Conservation (phyloP, 306 rosid species). For the Morella rubra region DNA sequence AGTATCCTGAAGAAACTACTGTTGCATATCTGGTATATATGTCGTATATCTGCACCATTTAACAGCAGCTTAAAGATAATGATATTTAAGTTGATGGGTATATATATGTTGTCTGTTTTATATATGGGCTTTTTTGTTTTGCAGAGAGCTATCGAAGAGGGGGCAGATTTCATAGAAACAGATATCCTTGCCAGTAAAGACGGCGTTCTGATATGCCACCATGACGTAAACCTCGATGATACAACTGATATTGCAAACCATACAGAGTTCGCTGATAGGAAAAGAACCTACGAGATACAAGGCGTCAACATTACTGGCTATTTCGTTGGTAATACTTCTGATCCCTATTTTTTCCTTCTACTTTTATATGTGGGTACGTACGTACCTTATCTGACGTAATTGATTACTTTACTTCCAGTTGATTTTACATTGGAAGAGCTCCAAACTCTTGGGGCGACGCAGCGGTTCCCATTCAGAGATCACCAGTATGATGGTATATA, state of each 20-base stretch:
- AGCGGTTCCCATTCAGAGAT: slow-evolving; percentile 71
- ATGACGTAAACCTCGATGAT: slow-evolving; percentile 69
- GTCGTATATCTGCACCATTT: no score
- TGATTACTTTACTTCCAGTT: slow-evolving; percentile 43
- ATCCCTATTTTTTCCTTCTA: not conserved
- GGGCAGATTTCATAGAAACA: slow-evolving; percentile 92
- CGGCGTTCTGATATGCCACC: slow-evolving; percentile 83
- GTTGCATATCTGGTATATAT: slow-evolving; percentile 62
- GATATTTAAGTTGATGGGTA: not conserved
- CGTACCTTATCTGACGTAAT: no score
- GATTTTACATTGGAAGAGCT: slow-evolving; percentile 80
- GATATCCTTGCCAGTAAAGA: slow-evolving; percentile 83
- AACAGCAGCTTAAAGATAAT: no score
- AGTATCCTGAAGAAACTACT: slow-evolving; percentile 83
- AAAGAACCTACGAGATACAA: slow-evolving; percentile 75
- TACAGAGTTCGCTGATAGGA: slow-evolving; percentile 66
- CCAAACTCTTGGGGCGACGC: slow-evolving; percentile 62
- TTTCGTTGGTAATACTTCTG: slow-evolving; percentile 48
- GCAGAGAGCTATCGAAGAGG: slow-evolving; percentile 96
- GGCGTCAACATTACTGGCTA: slow-evolving; percentile 65
- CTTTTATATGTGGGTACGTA: not conserved
- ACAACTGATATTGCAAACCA: slow-evolving; percentile 65
- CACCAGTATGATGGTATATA: slow-evolving; percentile 67
- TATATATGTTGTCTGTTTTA: not conserved
- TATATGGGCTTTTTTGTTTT: not conserved